Evolutionary conservation across 2,329 filamentous ascomycete species (phyloP), one percentile per base, ranked within the genome.

Genomic region (Aspergillus sp.): DNA sequence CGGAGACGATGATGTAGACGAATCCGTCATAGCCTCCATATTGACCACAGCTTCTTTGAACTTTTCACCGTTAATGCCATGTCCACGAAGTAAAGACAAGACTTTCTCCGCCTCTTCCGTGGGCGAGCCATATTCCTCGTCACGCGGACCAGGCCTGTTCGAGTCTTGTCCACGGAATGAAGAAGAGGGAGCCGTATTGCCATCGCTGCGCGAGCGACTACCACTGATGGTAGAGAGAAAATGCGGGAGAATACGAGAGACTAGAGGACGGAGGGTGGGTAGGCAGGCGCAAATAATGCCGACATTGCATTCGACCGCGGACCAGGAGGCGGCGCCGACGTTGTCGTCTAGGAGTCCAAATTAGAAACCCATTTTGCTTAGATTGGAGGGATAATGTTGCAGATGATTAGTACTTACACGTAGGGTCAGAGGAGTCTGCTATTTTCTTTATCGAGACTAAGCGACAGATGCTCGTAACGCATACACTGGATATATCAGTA

Each of bases 221-320:
- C 52, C 52, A 29, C 47, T 53, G 27, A 62, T 43, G 2, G 58
- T 57, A 4, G 61, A 60, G 29, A 64, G 48, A n/a, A 66, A 48
- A 27, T 56, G 52, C 1, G 62, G 64, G 27, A 64, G 48, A 26
- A 67, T 27, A 9, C 53, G 58, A 4, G 59, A 57, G 30, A 67
- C 28, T 2, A 69, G 55, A 2, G 67, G 66, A 9, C 65, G 66
- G 2, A 69, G 58, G 9, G 65, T 67, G 5, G 68, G 68, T 0
- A 71, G 59, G 47, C 67, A 70, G 40, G 66, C 67, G 51, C 67
- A 69, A 40, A 69, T 69, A 33, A 70, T 69, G 3, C 66, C 66
- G 4, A 61, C 59, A 47, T 66, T 67, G 54, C 62, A 65, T 61
- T 71, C 68, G 28, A 70, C 57, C 4, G 64, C 59, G 27, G 66